Base-by-base conservation (phyloP, 257 asterid species). In the Thymus mandschuricus region DNA sequence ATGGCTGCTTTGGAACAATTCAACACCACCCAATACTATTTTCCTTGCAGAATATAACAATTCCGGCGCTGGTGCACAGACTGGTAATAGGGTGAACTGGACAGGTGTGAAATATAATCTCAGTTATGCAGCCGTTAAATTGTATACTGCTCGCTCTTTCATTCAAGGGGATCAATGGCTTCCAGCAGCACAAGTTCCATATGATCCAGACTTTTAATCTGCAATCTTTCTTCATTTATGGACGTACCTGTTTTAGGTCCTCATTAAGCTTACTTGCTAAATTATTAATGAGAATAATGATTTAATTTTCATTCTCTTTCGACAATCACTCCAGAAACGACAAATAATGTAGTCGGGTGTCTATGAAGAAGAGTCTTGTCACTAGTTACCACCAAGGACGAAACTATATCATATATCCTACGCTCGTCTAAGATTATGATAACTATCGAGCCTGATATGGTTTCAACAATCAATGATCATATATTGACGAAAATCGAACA, bases 1-100 rank as follows among this genome's bases (percentile, higher is more conserved):
- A 8, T 83, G 88, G 88, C 27, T 73, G 7, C 52, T 73, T 0
- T 69, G 76, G 78, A 3, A 35, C 9, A 4, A 8, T 11, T 0
- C 49, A 1, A 52, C 77, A 21, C 69, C 73, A 12, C 52, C 74
- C 3, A 61, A 28, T 29, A 83, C 80, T 28, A 9, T 78, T 63
- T 78, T 75, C 46, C 66, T 49, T 2, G 86, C 72, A 0, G 88
- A 81, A 56, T 78, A 73, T 4, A 45, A 10, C 2, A 83, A 83
- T 33, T 15, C 1, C 21, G 88, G 88, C 8, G 67, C 58, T 0
- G 82, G 84, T 1, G 73, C 82, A 5, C 12, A 8, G 0, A 60
- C 76, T 6, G 52, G 55, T 2, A 7, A 56, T 11, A 56, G 88
- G 69, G 76, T 63, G 12, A 69, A 40, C 1, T 78, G 81, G 87